Evolutionary conservation across 495 filamentous ascomycete genomes (phyloP).

Genomic region (Emericellopsis terricola): DNA sequence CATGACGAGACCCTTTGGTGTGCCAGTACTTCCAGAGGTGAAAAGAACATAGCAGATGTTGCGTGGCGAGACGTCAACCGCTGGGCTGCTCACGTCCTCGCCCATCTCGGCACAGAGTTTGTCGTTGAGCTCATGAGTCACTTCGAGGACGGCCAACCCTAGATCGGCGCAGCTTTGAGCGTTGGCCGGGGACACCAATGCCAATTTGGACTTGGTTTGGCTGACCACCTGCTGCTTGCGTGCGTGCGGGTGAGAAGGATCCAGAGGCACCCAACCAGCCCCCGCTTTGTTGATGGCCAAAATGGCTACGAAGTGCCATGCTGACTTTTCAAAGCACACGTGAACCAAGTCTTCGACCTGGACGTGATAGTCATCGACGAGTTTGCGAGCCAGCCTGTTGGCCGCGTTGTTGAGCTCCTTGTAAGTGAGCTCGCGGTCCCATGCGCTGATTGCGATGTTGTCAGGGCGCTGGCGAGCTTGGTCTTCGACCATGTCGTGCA

Average conservation of each 20-base stretch:
- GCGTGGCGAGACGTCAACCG: not conserved
- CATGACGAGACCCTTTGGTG: slow-evolving; percentile 1
- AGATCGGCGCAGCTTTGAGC: slow-evolving; percentile 23
- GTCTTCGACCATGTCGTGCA: not conserved
- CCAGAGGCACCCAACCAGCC: not conserved
- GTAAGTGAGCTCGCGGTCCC: slow-evolving; percentile 11
- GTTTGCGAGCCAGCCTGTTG: slow-evolving; percentile 18
- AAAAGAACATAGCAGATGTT: not conserved
- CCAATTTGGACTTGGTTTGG: not conserved
- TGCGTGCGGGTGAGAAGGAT: not conserved
- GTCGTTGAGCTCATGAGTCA: not conserved
- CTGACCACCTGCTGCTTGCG: not conserved
- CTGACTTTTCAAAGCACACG: slow-evolving; percentile 25
- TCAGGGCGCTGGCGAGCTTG: not conserved
- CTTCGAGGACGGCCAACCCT: not conserved
- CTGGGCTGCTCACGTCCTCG: not conserved
- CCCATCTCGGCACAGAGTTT: not conserved
- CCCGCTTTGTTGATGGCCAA: slow-evolving; percentile 19
- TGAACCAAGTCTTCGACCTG: slow-evolving; percentile 23
- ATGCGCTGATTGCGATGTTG: not conserved
- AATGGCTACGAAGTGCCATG: slow-evolving; percentile 26
- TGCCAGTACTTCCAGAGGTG: not conserved
- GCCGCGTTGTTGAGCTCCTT: not conserved
- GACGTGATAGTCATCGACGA: slow-evolving; percentile 18
- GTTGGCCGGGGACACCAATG: not conserved